phyloP scores from a whole-genome alignment of 1,139 yeast genomes.

The Pneumocystis oryctolagi region DNA sequence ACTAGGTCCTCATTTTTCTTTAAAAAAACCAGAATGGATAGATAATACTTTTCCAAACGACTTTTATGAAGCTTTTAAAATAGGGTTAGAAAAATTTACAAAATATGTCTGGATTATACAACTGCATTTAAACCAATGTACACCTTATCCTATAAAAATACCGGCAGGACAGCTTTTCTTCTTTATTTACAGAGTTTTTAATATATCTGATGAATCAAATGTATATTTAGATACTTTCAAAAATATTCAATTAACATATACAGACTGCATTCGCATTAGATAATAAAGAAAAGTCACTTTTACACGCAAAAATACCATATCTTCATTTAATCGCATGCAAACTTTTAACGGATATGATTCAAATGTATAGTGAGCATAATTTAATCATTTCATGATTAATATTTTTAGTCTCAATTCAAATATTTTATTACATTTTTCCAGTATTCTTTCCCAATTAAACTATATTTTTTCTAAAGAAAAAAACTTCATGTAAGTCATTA shows the following conservation, averaged over 20 bases:
- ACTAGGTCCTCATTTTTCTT: background rate
- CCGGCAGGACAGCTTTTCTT: background rate
- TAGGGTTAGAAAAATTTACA: background rate
- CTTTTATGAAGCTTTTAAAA: background rate
- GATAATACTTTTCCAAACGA: background rate
- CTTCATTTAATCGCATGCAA: background rate
- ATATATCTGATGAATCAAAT: background rate
- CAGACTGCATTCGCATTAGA: background rate
- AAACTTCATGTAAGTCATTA: background rate
- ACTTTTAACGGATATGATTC: background rate
- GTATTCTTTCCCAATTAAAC: background rate
- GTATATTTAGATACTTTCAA: background rate
- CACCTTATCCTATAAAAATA: background rate
- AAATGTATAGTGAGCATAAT: background rate
- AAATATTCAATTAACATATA: background rate
- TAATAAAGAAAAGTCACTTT: background rate
- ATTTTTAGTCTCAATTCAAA: background rate
- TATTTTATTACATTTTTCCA: background rate
- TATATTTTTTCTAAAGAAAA: background rate
- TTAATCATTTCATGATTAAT: background rate
- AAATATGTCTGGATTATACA: background rate
- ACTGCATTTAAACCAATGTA: background rate
- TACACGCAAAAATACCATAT: background rate
- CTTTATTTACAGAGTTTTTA: background rate
- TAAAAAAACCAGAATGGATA: background rate